Base-by-base conservation (phyloP, 768 basidiomycete species). In the Mrakia gelida region DNA sequence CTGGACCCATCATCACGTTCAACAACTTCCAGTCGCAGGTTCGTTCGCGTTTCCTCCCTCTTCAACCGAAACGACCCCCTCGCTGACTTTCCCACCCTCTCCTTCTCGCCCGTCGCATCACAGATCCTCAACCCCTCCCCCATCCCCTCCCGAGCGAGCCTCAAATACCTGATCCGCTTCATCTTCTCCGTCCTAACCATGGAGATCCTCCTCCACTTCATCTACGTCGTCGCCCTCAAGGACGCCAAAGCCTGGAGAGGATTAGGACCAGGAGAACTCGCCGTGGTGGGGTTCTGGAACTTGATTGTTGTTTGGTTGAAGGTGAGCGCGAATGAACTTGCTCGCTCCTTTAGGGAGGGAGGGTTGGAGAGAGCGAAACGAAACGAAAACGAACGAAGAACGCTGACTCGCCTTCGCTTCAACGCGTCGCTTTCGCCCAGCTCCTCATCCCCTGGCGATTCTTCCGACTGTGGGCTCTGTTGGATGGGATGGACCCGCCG, bases 201-300 rank as follows among this genome's bases (percentile, higher is more conserved):
- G 92, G 97, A 98, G 84, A 85, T 91, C 70, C 88, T 97, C 59
- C 87, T 95, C 56, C 97, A 99, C 83, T 93, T 88, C 83, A 97
- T 98, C 92, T 95, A 97, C 81, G 91, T 97, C 41, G 94, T 96
- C 28, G 96, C 95, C 3, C 96, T 98, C 86, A 98, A 98, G 84
- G 93, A 96, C 80, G 86, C 88, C 0, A 89, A 88, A 68, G 92
- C 92, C 1, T 98, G 95, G 96, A 13, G 30, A 18, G 92, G 92
- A 7, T 88, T 91, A 81, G 88, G 89, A 0, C 91, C 94, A 0
- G 88, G 91, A 11, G 88, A 98, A 82, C 87, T 98, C 28, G 90
- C 90, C 81, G 92, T 97, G 92, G 89, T 98, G 67, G 95, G 96
- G 0, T 95, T 97, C 82, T 98, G 95, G 96, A 98, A 96, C 82